phyloP scores from a whole-genome alignment of 495 filamentous ascomycete genomes.

The Trypethelium eluteriae region DNA sequence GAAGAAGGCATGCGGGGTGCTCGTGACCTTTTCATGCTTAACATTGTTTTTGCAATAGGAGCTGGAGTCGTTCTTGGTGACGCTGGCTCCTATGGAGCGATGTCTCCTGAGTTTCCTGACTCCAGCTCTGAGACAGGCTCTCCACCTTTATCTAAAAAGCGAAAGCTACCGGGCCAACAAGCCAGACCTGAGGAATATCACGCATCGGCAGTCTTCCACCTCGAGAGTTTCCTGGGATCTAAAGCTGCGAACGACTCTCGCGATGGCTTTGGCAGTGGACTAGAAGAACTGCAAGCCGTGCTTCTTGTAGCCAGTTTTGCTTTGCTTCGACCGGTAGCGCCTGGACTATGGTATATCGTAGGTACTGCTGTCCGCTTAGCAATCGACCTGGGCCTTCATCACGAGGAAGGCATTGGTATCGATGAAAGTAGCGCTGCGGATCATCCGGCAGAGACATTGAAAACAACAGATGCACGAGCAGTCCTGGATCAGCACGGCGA shows the following conservation, averaged over 20 bases:
- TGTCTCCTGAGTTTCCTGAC: conserved; percentile 17
- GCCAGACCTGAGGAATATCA: conserved; percentile 92
- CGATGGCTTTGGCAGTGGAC: conserved; percentile 61
- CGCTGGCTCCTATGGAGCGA: conserved; percentile 24
- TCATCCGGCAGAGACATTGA: conserved; percentile 12
- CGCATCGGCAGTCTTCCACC: conserved; percentile 81
- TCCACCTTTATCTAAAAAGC: conserved; percentile 44
- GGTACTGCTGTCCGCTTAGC: conserved; percentile 85
- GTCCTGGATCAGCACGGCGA: not conserved
- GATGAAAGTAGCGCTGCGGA: conserved; percentile 33
- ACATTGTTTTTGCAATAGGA: conserved; percentile 97
- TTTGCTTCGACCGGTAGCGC: conserved; percentile 79
- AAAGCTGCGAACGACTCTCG: conserved; percentile 48
- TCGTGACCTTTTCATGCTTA: conserved; percentile 81
- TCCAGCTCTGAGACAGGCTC: conserved; percentile 22
- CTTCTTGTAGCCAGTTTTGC: conserved; percentile 86
- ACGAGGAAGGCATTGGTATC: conserved; percentile 76
- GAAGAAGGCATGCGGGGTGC: conserved; percentile 64
- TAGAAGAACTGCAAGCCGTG: conserved; percentile 90
- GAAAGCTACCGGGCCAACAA: conserved; percentile 53
- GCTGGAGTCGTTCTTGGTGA: conserved; percentile 74
- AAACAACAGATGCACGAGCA: conserved; percentile 24
- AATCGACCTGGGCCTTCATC: conserved; percentile 86
- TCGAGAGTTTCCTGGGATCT: conserved; percentile 76
- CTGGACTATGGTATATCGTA: conserved; percentile 94